Evolutionary conservation across 2,329 filamentous ascomycete species (phyloP).

Genomic region (Paraphaeosphaeria minitans): DNA sequence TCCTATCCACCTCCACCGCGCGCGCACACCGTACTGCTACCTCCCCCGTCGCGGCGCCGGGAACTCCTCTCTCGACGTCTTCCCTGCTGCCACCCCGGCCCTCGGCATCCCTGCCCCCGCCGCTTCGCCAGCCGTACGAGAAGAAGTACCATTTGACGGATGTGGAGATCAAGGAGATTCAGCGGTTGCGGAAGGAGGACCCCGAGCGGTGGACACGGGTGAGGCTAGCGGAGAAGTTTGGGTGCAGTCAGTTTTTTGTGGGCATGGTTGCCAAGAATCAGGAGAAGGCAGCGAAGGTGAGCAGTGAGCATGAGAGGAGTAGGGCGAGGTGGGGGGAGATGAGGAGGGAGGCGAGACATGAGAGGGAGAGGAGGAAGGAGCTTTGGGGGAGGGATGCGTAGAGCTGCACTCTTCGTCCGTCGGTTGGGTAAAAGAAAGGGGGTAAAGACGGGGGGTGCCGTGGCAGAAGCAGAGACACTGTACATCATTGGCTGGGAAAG

Average conservation of each 20-base stretch:
- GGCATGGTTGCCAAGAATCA: conserved; percentile 60
- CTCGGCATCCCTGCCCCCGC: conserved; percentile 49
- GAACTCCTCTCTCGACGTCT: conserved; percentile 32
- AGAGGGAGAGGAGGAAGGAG: conserved; percentile 63
- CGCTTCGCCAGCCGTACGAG: conserved; percentile 57
- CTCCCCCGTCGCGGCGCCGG: conserved; percentile 33
- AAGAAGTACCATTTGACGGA: conserved; percentile 67
- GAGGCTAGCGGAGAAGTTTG: conserved; percentile 65
- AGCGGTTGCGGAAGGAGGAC: conserved; percentile 58
- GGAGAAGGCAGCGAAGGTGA: conserved; percentile 49
- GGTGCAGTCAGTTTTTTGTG: conserved; percentile 67
- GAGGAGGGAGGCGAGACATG: conserved; percentile 63
- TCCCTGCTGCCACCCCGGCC: conserved; percentile 31
- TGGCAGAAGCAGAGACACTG: neutral
- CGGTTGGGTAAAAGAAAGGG: neutral
- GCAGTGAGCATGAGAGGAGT: conserved; percentile 58
- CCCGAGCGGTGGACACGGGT: conserved; percentile 64
- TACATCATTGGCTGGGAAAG: neutral
- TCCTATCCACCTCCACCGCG: conserved; percentile 28
- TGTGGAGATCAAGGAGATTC: conserved; percentile 64
- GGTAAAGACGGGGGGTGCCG: no score
- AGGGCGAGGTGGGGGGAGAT: conserved; percentile 68
- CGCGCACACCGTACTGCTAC: conserved; percentile 27
- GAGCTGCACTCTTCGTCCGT: conserved; percentile 12
- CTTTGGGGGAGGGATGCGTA: conserved; percentile 65